Evolutionary conservation across 345 rosid species (phyloP).

Genomic region (Rhodamnia rubescens): DNA sequence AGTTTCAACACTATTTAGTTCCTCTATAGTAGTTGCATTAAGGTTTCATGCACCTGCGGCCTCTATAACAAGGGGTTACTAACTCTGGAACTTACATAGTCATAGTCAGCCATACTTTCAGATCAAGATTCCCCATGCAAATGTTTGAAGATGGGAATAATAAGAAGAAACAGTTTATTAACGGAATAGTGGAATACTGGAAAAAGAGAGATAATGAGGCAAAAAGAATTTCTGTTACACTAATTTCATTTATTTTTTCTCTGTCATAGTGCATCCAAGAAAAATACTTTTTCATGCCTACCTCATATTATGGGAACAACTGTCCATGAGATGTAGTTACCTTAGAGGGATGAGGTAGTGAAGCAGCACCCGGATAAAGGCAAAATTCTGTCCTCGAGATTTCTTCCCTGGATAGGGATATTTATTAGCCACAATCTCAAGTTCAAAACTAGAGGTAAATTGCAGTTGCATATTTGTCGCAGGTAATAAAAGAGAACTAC

Average conservation of each 20-base stretch:
- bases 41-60: neutral
- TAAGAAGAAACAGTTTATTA: neutral
- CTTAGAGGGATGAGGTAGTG: constrained; percentile 46
- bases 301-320: neutral
- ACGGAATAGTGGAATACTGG: neutral
- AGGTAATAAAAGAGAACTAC: neutral
- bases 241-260: neutral
- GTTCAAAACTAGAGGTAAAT: neutral
- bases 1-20: neutral
- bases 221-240: neutral
- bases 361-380: constrained; percentile 51
- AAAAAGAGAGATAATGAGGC: neutral
- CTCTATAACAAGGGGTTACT: neutral
- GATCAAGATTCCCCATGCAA: neutral
- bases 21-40: neutral
- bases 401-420: constrained; percentile 32
- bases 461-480: neutral
- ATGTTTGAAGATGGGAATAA: neutral
- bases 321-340: constrained; percentile 15
- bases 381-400: constrained; percentile 13
- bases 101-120: neutral
- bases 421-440: neutral
- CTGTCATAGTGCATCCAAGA: neutral
- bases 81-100: neutral
- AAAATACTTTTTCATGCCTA: neutral